Conservation (phyloP, 2,329 filamentous ascomycete species). For the Diplodia intermedia region DNA sequence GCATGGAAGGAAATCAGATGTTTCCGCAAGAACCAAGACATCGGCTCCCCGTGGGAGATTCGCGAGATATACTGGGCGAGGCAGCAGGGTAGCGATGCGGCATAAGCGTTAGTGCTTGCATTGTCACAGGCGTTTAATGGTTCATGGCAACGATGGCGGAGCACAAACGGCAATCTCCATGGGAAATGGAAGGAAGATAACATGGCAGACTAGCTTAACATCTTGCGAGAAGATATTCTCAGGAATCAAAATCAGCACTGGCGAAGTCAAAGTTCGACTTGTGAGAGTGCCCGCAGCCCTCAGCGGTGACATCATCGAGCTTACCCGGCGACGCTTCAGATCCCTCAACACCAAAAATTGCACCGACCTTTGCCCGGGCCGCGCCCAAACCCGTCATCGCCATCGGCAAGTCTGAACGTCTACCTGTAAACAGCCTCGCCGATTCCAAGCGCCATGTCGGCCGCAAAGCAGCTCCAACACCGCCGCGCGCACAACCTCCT, state of each 20-base stretch:
- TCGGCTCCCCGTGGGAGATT: slow-evolving; percentile 34
- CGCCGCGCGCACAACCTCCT: slow-evolving; percentile 84
- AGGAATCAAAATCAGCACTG: too few species aligned
- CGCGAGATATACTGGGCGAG: slow-evolving; percentile 33
- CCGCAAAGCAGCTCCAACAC: slow-evolving; percentile 54
- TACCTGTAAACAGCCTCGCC: slow-evolving; percentile 11
- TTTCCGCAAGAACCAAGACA: slow-evolving; percentile 34
- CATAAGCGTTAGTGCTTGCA: too few species aligned
- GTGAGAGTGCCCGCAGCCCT: background rate
- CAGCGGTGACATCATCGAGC: slow-evolving; percentile 13
- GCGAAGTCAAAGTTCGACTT: too few species aligned
- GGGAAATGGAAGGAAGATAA: background rate
- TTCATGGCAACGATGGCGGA: background rate
- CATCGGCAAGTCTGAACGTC: background rate
- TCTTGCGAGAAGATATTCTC: background rate
- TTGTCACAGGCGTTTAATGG: background rate
- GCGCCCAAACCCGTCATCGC: background rate
- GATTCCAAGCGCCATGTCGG: slow-evolving; percentile 34
- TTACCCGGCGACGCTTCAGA: background rate
- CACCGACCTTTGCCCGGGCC: slow-evolving; percentile 7
- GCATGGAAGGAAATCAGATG: slow-evolving; percentile 35
- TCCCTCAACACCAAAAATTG: slow-evolving; percentile 28
- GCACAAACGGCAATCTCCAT: background rate
- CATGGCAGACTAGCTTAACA: background rate
- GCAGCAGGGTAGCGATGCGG: background rate